Evolutionary conservation across 2,329 filamentous ascomycete species (phyloP).

Genomic region (Neoscytalidium dimidiatum): DNA sequence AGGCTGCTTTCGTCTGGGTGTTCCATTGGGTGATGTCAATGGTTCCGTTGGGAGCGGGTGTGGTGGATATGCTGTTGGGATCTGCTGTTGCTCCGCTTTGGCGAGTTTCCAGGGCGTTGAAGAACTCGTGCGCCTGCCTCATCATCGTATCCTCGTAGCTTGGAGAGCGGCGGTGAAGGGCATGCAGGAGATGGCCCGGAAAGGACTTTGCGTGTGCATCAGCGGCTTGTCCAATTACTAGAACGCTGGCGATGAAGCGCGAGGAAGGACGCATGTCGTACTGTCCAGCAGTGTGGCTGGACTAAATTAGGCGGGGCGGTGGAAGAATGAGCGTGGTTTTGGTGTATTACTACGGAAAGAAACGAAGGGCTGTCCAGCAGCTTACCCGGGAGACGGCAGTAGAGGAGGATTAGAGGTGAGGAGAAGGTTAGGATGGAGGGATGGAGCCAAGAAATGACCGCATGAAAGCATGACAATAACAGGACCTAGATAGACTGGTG

Average conservation of each 20-base stretch:
- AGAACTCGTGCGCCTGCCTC: slow-evolving; percentile 20
- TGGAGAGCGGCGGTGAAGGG: slow-evolving; percentile 34
- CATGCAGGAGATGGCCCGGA: slow-evolving; percentile 8
- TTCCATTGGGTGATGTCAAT: slow-evolving; percentile 34
- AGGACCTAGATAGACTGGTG: background rate
- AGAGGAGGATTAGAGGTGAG: slow-evolving; percentile 4
- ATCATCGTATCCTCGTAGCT: slow-evolving; percentile 26
- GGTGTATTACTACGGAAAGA: slow-evolving; percentile 34
- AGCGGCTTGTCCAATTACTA: slow-evolving; percentile 30
- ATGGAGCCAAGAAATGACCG: slow-evolving; percentile 4
- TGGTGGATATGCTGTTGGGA: slow-evolving; percentile 12
- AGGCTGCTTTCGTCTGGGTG: slow-evolving; percentile 53
- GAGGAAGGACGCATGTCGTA: slow-evolving; percentile 35
- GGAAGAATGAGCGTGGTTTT: slow-evolving; percentile 32
- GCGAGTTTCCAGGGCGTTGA: slow-evolving; percentile 34
- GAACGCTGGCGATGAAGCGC: slow-evolving; percentile 32
- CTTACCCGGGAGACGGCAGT: slow-evolving; percentile 5
- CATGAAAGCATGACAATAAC: slow-evolving; percentile 14
- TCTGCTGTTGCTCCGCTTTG: slow-evolving; percentile 33
- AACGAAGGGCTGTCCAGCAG: slow-evolving; percentile 18
- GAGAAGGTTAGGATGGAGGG: slow-evolving; percentile 1
- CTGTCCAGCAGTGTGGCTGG: background rate
- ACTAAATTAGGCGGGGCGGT: slow-evolving; percentile 8
- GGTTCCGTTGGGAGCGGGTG: slow-evolving; percentile 6
- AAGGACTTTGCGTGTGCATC: slow-evolving; percentile 5